These are phyloP conservation scores for Rhododendron simsii DNA, from an alignment of 148 eudicot genomes.

Conservation along the genomic window DNA sequence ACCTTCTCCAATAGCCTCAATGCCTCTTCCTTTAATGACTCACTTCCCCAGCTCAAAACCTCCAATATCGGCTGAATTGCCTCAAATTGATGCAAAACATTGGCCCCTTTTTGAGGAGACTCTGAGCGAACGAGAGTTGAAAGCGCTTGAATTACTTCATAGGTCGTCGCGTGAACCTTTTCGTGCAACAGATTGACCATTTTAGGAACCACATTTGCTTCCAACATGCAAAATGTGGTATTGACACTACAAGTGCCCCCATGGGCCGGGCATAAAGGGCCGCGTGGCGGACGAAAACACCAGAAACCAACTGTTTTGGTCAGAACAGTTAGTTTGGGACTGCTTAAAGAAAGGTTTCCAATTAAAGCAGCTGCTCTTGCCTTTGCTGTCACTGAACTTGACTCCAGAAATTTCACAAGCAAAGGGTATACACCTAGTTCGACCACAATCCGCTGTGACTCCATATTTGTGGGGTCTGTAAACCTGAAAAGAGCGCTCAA, in stretches of 20 bases:
- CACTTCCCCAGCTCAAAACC: slow-evolving; percentile 35
- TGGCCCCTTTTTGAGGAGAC: slow-evolving; percentile 27
- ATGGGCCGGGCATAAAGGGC: slow-evolving; percentile 21
- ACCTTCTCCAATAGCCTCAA: slow-evolving; percentile 28
- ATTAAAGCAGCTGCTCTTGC: slow-evolving; percentile 42
- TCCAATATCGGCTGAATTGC: slow-evolving; percentile 23
- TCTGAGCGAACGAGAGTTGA: slow-evolving; percentile 33
- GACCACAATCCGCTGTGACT: slow-evolving; percentile 26
- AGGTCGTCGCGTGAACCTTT: slow-evolving; percentile 23
- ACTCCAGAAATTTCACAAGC: slow-evolving; percentile 23
- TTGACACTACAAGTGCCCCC: slow-evolving; percentile 29
- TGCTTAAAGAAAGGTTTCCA: slow-evolving; percentile 35
- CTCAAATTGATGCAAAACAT: slow-evolving; percentile 22
- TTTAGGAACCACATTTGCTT: slow-evolving; percentile 31
- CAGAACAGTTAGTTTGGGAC: slow-evolving; percentile 17
- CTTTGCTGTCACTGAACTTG: slow-evolving; percentile 25
- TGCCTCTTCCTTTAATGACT: slow-evolving; percentile 31
- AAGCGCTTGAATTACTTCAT: slow-evolving; percentile 38
- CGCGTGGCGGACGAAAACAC: slow-evolving; percentile 9
- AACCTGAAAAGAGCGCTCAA: slow-evolving; percentile 37
- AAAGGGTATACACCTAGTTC: slow-evolving; percentile 24
- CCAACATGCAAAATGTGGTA: slow-evolving; percentile 32
- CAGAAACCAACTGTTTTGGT: slow-evolving; percentile 8
- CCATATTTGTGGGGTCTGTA: slow-evolving; percentile 30
- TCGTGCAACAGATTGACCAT: slow-evolving; percentile 24